phyloP scores from a whole-genome alignment of 1,139 yeast genomes.

The Geotrichum australiense region DNA sequence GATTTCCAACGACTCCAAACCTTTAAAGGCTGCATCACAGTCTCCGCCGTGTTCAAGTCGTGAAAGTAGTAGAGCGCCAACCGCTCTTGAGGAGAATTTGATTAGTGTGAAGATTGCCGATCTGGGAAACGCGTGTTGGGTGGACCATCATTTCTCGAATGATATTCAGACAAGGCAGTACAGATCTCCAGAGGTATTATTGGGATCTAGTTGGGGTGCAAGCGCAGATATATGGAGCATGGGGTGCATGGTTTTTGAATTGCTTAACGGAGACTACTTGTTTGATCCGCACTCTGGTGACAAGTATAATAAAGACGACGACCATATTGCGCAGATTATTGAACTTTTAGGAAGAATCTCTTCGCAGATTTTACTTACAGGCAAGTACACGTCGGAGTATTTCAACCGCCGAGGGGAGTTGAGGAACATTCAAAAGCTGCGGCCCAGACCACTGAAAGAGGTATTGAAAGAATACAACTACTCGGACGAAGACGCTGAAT shows the following conservation, averaged over 20 bases:
- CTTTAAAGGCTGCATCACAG: slow-evolving; percentile 3
- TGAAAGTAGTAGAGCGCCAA: slow-evolving; percentile 3
- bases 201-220: slow-evolving; percentile 75
- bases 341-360: slow-evolving; percentile 66
- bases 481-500: slow-evolving; percentile 46
- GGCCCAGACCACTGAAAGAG: slow-evolving; percentile 60
- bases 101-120: slow-evolving; percentile 69
- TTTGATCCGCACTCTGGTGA: slow-evolving; percentile 73
- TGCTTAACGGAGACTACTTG: slow-evolving; percentile 75
- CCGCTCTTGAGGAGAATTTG: slow-evolving; percentile 32
- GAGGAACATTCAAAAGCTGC: slow-evolving; percentile 54
- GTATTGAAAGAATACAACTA: slow-evolving; percentile 68
- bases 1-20: slow-evolving; percentile 13
- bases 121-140: slow-evolving; percentile 80
- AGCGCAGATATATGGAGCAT: slow-evolving; percentile 79
- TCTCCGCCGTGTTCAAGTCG: slow-evolving; percentile 4
- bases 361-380: slow-evolving; percentile 43
- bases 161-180: slow-evolving; percentile 86
- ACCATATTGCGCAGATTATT: slow-evolving; percentile 77
- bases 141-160: slow-evolving; percentile 64
- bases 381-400: slow-evolving; percentile 47
- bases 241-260: slow-evolving; percentile 75
- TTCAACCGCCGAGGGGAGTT: slow-evolving; percentile 50
- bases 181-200: slow-evolving; percentile 69
- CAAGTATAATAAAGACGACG: slow-evolving; percentile 66